These are phyloP conservation scores for Galerina marginata DNA, from an alignment of 768 basidiomycete genomes.

Conservation along the genomic window DNA sequence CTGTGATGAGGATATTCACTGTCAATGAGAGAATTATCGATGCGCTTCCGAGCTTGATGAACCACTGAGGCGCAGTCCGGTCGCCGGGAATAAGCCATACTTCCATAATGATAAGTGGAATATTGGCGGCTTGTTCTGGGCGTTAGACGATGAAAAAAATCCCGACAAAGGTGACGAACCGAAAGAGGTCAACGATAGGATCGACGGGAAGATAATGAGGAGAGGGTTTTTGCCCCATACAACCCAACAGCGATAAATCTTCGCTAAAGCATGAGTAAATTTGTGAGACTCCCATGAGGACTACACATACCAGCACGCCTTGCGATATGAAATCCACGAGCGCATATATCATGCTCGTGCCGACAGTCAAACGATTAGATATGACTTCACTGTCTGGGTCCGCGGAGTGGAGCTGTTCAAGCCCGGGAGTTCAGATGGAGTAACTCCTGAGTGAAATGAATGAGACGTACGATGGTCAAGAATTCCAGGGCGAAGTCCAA, in stretches of 20 bases:
- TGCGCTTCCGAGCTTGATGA: slow-evolving; percentile 1
- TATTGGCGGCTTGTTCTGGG: neutral
- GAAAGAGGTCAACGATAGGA: slow-evolving; percentile 8
- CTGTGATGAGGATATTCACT: slow-evolving; percentile 9
- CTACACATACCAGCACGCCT: slow-evolving; percentile 4
- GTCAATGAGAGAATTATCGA: slow-evolving; percentile 6
- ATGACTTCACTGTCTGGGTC: no score
- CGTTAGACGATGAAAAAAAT: neutral
- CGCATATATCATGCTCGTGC: no score
- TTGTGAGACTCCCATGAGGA: neutral
- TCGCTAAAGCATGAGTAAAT: neutral
- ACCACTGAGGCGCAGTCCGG: neutral
- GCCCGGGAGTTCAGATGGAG: no score
- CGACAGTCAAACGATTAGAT: no score
- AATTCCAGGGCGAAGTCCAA: no score
- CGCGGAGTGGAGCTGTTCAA: no score
- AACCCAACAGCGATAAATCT: slow-evolving; percentile 16
- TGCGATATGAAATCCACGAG: no score
- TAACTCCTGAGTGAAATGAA: no score
- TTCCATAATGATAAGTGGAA: neutral
- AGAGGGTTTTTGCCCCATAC: slow-evolving; percentile 1
- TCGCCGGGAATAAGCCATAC: neutral
- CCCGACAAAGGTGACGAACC: neutral
- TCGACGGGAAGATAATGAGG: neutral
- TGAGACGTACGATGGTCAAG: no score